These are phyloP conservation scores for Tolypocladium capitatum DNA, from an alignment of 2,329 filamentous ascomycete genomes.

Conservation along the genomic window DNA sequence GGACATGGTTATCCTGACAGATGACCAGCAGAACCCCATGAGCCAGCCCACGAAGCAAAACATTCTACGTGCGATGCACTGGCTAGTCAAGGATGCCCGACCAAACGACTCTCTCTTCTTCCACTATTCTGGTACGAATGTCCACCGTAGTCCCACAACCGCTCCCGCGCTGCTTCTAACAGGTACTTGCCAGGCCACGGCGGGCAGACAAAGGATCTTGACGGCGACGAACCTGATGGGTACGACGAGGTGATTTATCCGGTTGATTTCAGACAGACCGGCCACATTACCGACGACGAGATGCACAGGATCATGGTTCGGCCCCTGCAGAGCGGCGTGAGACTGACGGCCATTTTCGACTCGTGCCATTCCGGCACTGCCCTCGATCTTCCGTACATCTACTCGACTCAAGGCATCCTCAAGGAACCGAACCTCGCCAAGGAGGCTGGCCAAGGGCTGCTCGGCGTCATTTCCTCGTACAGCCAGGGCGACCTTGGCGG, in stretches of 20 bases:
- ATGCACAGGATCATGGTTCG: slow-evolving; percentile 63
- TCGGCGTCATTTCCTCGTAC: slow-evolving; percentile 46
- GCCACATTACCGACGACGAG: slow-evolving; percentile 73
- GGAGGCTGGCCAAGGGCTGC: slow-evolving; percentile 51
- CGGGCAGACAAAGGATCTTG: slow-evolving; percentile 67
- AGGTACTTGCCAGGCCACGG: slow-evolving; percentile 45
- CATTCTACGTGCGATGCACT: slow-evolving; percentile 92
- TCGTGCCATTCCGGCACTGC: slow-evolving; percentile 56
- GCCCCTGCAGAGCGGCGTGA: slow-evolving; percentile 41
- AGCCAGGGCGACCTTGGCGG: slow-evolving; percentile 64
- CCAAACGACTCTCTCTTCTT: slow-evolving; percentile 95
- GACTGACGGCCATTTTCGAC: slow-evolving; percentile 50
- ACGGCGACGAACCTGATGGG: slow-evolving; percentile 70
- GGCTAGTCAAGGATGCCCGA: slow-evolving; percentile 85
- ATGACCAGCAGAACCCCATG: slow-evolving; percentile 95
- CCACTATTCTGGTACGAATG: slow-evolving; percentile 71
- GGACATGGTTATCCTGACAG: slow-evolving; percentile 93
- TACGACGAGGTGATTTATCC: slow-evolving; percentile 78
- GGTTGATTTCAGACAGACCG: slow-evolving; percentile 66
- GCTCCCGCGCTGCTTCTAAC: neutral
- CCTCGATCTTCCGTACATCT: slow-evolving; percentile 54
- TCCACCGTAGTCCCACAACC: neutral
- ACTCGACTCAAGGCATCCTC: slow-evolving; percentile 54
- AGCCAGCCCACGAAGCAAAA: slow-evolving; percentile 94
- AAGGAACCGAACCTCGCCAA: slow-evolving; percentile 57